Evolutionary conservation across 2,329 filamentous ascomycete genomes (phyloP), one percentile per base, ranked within the genome.

Genomic region (Diaporthe batatas): DNA sequence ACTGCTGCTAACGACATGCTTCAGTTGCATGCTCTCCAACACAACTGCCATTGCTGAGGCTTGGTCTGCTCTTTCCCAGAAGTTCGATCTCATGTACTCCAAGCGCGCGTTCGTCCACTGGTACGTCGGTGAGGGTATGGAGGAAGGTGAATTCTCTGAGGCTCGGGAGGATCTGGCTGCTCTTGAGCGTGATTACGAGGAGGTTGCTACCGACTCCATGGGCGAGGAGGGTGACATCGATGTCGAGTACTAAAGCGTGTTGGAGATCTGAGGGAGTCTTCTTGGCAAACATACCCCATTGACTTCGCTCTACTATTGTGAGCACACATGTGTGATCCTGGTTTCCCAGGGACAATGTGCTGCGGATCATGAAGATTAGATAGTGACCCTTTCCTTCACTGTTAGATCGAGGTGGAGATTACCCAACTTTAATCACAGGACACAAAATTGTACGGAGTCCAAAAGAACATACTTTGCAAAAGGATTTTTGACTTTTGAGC

Each of bases 71-170:
- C 91, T 99, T 77, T 97, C 95, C 75, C 91, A 93, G 91, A 99
- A 99, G 89, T 99, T 99, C 89, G 96, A 99, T 83, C 94, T 99
- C 84, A 99, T 99, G 96, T 98, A 98, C 92, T 97, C 94, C 85
- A 99, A 99, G 93, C 96, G 96, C 89, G 96, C 96, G 76, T 99
- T 99, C 87, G 96, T 99, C 77, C 96, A 99, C 88, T 99, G 96
- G 96, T 99, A 98, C 81, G 96, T 99, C 82, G 96, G 96, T 88
- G 96, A 98, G 90, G 96, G 96, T 91, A 99, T 99, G 96, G 96
- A 99, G 90, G 96, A 99, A 86, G 96, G 96, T 86, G 96, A 99
- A 87, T 99, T 99, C 91, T 97, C 94, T 72, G 96, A 99, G 90
- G 96, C 96, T 77, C 95, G 96, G 84, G 96, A 99, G 88, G 96